Evolutionary conservation across 148 eudicot genomes (phyloP).

Genomic region (Beta vulgaris): DNA sequence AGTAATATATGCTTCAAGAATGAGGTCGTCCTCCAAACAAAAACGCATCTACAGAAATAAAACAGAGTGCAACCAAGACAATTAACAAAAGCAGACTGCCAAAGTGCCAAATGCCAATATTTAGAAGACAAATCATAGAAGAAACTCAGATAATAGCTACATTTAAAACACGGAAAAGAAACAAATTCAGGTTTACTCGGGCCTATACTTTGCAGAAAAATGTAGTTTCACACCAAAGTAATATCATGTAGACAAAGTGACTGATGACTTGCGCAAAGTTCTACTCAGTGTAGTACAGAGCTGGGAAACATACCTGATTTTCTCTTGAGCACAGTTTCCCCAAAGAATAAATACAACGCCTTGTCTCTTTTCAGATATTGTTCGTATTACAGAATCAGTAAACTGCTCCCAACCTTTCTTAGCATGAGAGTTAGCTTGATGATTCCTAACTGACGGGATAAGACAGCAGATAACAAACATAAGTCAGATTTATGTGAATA

Average conservation of each 20-base stretch:
- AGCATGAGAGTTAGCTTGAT: slow-evolving; percentile 93
- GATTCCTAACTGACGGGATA: slow-evolving; percentile 58
- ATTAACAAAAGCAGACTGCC: background rate
- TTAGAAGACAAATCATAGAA: background rate
- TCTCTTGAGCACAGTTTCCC: slow-evolving; percentile 96
- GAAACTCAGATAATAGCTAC: background rate
- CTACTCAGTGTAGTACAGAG: background rate
- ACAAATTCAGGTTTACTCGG: background rate
- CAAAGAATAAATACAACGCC: slow-evolving; percentile 92
- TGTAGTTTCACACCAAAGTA: too few species aligned
- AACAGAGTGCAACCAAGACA: background rate
- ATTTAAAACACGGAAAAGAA: background rate
- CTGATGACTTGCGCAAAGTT: background rate
- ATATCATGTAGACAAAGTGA: background rate
- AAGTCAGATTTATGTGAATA: background rate
- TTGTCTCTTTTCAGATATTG: slow-evolving; percentile 64
- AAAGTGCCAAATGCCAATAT: too few species aligned
- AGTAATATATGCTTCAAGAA: background rate
- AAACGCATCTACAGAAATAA: background rate
- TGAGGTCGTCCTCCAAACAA: background rate
- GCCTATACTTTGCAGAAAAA: background rate
- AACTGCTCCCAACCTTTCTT: slow-evolving; percentile 97
- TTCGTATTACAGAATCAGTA: slow-evolving; percentile 84
- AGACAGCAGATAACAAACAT: background rate
- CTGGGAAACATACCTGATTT: slow-evolving; percentile 51